A percentile compares a stretch with the other conserved stretches of the same genome.
Conservation (phyloP, 805 yeast species). For the Metschnikowia hibisci region DNA sequence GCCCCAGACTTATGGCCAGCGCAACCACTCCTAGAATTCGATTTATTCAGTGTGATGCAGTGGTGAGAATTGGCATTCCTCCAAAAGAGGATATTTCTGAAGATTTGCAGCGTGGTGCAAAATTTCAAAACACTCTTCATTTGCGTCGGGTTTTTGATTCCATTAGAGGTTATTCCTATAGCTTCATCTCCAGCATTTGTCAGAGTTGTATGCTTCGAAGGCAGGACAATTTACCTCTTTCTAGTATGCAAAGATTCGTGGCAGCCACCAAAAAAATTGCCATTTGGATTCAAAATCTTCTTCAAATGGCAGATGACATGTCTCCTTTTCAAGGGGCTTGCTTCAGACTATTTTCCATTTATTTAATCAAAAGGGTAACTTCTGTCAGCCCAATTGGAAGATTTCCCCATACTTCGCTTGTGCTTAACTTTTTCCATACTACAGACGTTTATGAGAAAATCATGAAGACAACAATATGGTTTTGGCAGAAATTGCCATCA, state of each 20-base stretch:
- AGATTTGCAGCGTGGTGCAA: constrained; percentile 40
- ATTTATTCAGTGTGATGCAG: constrained; percentile 1
- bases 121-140: constrained; percentile 59
- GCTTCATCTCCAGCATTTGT: constrained; percentile 25
- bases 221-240: constrained; percentile 34
- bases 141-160: constrained; percentile 30
- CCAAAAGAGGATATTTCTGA: not conserved
- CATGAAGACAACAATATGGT: not conserved
- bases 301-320: constrained; percentile 18
- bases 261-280: constrained; percentile 35
- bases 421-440: constrained; percentile 46
- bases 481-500: constrained; percentile 7
- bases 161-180: constrained; percentile 1
- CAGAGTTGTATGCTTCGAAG: constrained; percentile 46
- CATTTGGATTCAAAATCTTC: constrained; percentile 22
- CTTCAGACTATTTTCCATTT: constrained; percentile 33
- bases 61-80: not conserved
- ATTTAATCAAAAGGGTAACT: constrained; percentile 29
- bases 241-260: constrained; percentile 22
- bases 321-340: constrained; percentile 19
- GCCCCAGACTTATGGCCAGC: not conserved
- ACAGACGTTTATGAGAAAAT: constrained; percentile 7
- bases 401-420: constrained; percentile 29
- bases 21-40: constrained; percentile 1
- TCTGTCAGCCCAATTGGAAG: constrained; percentile 22